Conservation (phyloP, 108 stramenopile genomes). For the Phaeodactylum tricornutum region DNA sequence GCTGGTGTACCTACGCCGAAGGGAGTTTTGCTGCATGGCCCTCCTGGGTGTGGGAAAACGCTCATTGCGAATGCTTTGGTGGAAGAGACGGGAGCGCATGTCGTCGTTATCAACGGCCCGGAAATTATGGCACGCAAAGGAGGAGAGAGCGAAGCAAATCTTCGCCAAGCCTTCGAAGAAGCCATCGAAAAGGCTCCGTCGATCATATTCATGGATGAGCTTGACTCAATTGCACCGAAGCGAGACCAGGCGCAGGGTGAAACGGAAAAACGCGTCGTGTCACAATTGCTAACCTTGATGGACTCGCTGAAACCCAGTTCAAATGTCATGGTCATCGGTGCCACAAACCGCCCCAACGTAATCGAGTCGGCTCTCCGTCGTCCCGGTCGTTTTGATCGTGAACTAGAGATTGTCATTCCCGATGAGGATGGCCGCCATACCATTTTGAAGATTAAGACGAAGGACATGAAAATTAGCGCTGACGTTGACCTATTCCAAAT, state of each 20-base stretch:
- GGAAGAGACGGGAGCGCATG: slow-evolving; percentile 92
- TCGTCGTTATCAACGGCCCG: slow-evolving; percentile 95
- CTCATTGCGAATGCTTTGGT: slow-evolving; percentile 92
- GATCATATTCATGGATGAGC: slow-evolving; percentile 98
- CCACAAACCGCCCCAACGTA: slow-evolving; percentile 95
- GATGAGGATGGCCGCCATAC: slow-evolving; percentile 95
- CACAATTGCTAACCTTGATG: slow-evolving; percentile 97
- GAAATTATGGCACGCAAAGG: slow-evolving; percentile 95
- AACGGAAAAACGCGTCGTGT: slow-evolving; percentile 93
- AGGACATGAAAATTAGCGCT: slow-evolving; percentile 79
- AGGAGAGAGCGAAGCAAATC: slow-evolving; percentile 94
- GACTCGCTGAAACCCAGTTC: slow-evolving; percentile 90
- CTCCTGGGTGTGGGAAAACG: slow-evolving; percentile 98
- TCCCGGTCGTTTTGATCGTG: slow-evolving; percentile 96
- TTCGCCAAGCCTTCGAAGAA: slow-evolving; percentile 93
- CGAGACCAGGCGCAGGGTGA: slow-evolving; percentile 95
- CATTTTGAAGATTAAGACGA: slow-evolving; percentile 94
- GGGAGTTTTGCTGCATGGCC: slow-evolving; percentile 95
- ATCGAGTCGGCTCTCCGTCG: slow-evolving; percentile 95
- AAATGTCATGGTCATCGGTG: slow-evolving; percentile 96
- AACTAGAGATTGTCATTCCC: slow-evolving; percentile 97
- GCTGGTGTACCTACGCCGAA: slow-evolving; percentile 94
- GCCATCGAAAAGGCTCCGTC: slow-evolving; percentile 84
- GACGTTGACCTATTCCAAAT: slow-evolving; percentile 86
- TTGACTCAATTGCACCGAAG: slow-evolving; percentile 97